These are phyloP conservation scores for Cercospora citrullina DNA, from an alignment of 2,329 filamentous ascomycete genomes.

Conservation along the genomic window DNA sequence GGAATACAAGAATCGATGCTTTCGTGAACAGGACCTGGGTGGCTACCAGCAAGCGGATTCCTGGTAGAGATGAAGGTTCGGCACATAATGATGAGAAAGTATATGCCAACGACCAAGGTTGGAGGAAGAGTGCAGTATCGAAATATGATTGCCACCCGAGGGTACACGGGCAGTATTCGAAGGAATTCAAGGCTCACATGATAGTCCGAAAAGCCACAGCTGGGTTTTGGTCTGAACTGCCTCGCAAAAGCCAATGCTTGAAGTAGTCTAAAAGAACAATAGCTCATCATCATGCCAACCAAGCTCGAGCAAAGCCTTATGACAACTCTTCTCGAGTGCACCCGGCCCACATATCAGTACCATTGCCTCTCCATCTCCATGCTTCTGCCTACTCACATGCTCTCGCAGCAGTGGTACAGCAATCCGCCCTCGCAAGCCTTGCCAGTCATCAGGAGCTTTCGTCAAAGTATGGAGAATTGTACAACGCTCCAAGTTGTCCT, in stretches of 20 bases:
- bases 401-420: slow-evolving; percentile 61
- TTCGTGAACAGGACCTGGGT: not conserved
- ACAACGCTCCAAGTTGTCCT: slow-evolving; percentile 57
- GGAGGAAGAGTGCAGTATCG: no score
- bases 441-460: slow-evolving; percentile 64
- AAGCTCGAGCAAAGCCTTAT: slow-evolving; percentile 56
- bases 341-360: slow-evolving; percentile 79
- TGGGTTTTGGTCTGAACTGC: no score
- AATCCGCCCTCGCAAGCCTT: slow-evolving; percentile 67
- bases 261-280: slow-evolving; percentile 64
- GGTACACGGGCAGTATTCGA: no score
- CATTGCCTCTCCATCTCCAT: slow-evolving; percentile 51
- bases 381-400: slow-evolving; percentile 48
- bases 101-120: no score
- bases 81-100: no score
- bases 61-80: no score
- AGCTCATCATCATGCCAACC: slow-evolving; percentile 74
- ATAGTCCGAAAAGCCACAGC: no score
- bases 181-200: no score
- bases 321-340: slow-evolving; percentile 68
- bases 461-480: slow-evolving; percentile 70
- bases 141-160: no score
- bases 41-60: no score
- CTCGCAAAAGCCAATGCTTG: no score
- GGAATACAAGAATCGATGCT: not conserved